phyloP scores from a whole-genome alignment of 2,329 filamentous ascomycete species.

The Paecilomyces formosus region DNA sequence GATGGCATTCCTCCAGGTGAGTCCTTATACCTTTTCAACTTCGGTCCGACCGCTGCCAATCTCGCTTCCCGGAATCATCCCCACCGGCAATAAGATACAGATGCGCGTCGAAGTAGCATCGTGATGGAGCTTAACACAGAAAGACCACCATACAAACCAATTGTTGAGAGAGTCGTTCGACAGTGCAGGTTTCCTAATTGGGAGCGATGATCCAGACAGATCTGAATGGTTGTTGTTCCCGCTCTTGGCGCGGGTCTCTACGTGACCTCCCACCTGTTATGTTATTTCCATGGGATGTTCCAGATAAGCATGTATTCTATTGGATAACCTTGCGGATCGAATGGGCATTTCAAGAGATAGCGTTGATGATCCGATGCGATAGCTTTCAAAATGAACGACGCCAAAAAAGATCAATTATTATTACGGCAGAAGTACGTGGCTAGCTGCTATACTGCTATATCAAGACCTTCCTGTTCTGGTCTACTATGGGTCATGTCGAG shows the following conservation, averaged over 20 bases:
- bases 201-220: conserved; percentile 15
- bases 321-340: neutral
- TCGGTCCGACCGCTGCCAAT: neutral
- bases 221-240: neutral
- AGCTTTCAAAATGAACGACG: neutral
- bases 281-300: neutral
- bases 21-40: neutral
- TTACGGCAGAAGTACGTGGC: neutral
- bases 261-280: neutral
- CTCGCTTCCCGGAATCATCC: neutral
- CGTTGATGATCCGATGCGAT: neutral
- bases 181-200: conserved; percentile 12
- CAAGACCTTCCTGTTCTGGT: neutral
- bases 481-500: neutral
- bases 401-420: neutral
- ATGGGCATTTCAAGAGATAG: neutral
- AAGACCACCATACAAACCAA: neutral
- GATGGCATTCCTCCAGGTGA: neutral
- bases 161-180: neutral
- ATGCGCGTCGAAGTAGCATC: neutral
- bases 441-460: neutral
- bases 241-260: neutral
- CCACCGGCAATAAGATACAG: neutral
- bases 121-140: neutral
- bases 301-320: neutral